Evolutionary conservation across 1,139 yeast genomes (phyloP).

Genomic region (Geotrichum armillariae): DNA sequence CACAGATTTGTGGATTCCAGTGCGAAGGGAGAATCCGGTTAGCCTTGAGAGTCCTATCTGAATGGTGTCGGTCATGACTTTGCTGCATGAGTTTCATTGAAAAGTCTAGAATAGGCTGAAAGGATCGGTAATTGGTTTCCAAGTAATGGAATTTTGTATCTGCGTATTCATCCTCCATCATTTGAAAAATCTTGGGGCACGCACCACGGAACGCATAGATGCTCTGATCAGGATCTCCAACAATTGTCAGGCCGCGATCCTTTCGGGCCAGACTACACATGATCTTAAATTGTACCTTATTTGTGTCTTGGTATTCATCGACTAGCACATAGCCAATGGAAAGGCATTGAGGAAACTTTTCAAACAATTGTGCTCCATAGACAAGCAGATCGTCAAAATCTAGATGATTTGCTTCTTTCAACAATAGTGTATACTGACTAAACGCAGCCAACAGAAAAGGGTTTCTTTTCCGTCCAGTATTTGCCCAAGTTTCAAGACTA

Average conservation of each 20-base stretch:
- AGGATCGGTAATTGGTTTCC: constrained; percentile 77
- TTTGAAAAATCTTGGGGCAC: constrained; percentile 60
- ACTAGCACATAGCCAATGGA: constrained; percentile 64
- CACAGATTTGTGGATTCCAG: constrained; percentile 36
- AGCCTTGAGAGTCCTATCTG: constrained; percentile 22
- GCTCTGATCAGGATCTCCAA: constrained; percentile 96
- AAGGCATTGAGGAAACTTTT: constrained; percentile 44
- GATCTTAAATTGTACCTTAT: constrained; percentile 68
- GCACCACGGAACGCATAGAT: constrained; percentile 78
- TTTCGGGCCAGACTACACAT: constrained; percentile 58
- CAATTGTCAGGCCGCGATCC: constrained; percentile 53
- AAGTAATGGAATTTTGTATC: constrained; percentile 46
- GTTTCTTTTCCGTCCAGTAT: not conserved
- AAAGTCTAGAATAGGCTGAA: constrained; percentile 59
- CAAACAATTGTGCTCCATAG: constrained; percentile 52
- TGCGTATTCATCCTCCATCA: constrained; percentile 54
- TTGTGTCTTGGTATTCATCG: constrained; percentile 95
- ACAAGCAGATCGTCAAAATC: constrained; percentile 68
- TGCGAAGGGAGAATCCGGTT: not conserved
- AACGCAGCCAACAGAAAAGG: constrained; percentile 8
- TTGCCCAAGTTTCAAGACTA: constrained; percentile 11
- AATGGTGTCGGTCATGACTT: constrained; percentile 41
- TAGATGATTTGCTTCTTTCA: constrained; percentile 14
- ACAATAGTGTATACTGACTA: constrained; percentile 3
- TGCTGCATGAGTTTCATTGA: constrained; percentile 70